Evolutionary conservation across 139 green algal species (phyloP).

Genomic region (Closterium sp.): DNA sequence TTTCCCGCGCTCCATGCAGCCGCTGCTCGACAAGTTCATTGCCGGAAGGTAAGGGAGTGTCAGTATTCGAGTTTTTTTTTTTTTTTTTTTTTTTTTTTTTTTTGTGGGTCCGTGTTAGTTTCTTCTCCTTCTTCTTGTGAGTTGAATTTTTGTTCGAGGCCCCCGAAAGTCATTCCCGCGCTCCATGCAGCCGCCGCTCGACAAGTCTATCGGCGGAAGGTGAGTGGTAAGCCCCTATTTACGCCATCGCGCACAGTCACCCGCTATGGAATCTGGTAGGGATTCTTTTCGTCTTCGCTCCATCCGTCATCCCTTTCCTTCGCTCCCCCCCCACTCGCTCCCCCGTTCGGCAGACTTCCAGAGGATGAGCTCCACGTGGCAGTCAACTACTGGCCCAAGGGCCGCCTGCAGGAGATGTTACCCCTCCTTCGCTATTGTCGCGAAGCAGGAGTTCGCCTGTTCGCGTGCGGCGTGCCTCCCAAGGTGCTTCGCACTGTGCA

Average conservation of each 20-base stretch:
- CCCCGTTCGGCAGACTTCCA: conserved; percentile 6
- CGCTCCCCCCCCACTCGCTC: no score
- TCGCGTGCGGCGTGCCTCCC: conserved; percentile 24
- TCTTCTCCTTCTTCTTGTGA: not conserved
- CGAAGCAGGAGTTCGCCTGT: conserved; percentile 28
- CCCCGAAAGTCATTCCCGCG: no score
- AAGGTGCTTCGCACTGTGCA: conserved; percentile 42
- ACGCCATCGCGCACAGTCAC: no score
- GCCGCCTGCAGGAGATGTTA: conserved; percentile 27
- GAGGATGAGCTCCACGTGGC: conserved; percentile 28
- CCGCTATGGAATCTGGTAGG: no score
- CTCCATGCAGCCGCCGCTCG: conserved; percentile 28
- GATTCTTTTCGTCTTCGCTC: not conserved
- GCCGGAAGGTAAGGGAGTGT: not conserved
- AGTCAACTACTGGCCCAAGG: conserved; percentile 15
- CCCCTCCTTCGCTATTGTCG: conserved; percentile 45
- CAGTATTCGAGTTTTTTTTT: not conserved
- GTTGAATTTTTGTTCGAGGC: no score
- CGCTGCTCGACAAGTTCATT: conserved; percentile 18
- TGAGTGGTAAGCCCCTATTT: no score
- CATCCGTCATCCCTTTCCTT: no score
- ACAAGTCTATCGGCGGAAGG: not conserved
- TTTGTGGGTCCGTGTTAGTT: not conserved
- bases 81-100: not conserved
- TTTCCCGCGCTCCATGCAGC: conserved; percentile 29